Evolutionary conservation across 1,284 basidiomycete species (phyloP).

Genomic region (Microbotryomycetes sp.): DNA sequence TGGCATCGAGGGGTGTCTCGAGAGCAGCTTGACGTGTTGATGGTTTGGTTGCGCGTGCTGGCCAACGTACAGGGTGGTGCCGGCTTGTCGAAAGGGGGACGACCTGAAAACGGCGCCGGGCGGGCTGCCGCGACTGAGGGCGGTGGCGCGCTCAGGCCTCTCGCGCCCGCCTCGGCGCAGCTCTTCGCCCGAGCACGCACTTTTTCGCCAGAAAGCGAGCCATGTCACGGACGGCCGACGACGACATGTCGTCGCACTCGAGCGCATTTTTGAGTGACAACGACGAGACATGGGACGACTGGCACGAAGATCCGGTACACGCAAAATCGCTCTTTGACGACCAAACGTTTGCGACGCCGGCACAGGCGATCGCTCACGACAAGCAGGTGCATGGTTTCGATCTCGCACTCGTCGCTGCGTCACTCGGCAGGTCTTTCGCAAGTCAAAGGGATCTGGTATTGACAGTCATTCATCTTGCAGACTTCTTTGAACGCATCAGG

Average conservation of each 20-base stretch:
- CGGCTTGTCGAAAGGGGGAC: background rate
- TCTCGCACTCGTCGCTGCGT: conserved; percentile 49
- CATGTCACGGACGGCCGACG: background rate
- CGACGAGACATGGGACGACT: conserved; percentile 69
- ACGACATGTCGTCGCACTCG: background rate
- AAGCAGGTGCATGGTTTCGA: conserved; percentile 56
- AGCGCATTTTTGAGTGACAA: conserved; percentile 29
- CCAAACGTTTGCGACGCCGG: conserved; percentile 55
- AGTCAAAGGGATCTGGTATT: background rate
- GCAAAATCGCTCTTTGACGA: conserved; percentile 73
- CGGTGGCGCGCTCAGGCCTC: background rate
- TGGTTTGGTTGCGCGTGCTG: background rate
- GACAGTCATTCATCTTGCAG: conserved; percentile 31
- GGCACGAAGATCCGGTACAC: conserved; percentile 55
- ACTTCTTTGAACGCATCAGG: conserved; percentile 65
- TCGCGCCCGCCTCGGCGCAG: too few species aligned
- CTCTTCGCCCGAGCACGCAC: too few species aligned
- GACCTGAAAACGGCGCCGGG: background rate
- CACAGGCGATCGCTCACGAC: conserved; percentile 61
- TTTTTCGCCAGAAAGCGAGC: background rate
- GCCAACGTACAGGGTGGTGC: background rate
- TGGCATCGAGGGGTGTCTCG: background rate
- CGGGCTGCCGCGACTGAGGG: background rate
- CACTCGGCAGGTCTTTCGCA: conserved; percentile 48
- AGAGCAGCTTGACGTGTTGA: background rate